Conservation (phyloP, 306 rosid species). For the Parietaria judaica region DNA sequence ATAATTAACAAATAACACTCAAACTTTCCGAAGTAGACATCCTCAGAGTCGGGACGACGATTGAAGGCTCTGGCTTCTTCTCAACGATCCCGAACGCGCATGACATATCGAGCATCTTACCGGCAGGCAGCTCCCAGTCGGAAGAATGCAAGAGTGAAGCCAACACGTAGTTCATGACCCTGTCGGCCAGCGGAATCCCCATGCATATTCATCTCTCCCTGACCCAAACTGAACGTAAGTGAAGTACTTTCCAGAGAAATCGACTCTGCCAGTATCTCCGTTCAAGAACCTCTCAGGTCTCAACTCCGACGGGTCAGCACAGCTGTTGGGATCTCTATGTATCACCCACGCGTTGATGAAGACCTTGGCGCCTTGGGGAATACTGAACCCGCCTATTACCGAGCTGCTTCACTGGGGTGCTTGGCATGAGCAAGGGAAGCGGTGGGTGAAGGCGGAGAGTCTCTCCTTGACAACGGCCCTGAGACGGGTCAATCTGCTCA, state of each 20-base stretch:
- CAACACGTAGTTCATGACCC: background rate
- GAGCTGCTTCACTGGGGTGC: slow-evolving; percentile 9
- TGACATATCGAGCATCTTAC: background rate
- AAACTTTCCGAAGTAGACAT: background rate
- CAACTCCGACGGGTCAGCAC: slow-evolving; percentile 1
- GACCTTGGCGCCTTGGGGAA: slow-evolving; percentile 15
- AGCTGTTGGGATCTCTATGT: background rate
- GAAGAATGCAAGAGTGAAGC: slow-evolving; percentile 25
- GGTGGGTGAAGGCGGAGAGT: slow-evolving; percentile 26
- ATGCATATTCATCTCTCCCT: slow-evolving; percentile 32
- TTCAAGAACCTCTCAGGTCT: slow-evolving; percentile 2
- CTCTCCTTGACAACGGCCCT: slow-evolving; percentile 25
- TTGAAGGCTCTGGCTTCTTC: background rate
- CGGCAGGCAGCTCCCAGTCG: slow-evolving; percentile 2
- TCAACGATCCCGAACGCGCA: background rate
- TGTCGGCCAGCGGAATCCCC: slow-evolving; percentile 21
- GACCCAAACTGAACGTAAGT: slow-evolving; percentile 28
- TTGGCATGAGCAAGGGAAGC: slow-evolving; percentile 4
- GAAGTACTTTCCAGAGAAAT: slow-evolving; percentile 6
- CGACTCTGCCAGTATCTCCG: background rate
- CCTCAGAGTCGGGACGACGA: background rate
- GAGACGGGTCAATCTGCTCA: slow-evolving; percentile 17
- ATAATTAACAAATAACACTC: no score
- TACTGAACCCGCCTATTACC: slow-evolving; percentile 17
- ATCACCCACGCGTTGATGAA: slow-evolving; percentile 1